Evolutionary conservation across 495 filamentous ascomycete species (phyloP), one percentile per base, ranked within the genome.

Genomic region (Podospora fimiseda): DNA sequence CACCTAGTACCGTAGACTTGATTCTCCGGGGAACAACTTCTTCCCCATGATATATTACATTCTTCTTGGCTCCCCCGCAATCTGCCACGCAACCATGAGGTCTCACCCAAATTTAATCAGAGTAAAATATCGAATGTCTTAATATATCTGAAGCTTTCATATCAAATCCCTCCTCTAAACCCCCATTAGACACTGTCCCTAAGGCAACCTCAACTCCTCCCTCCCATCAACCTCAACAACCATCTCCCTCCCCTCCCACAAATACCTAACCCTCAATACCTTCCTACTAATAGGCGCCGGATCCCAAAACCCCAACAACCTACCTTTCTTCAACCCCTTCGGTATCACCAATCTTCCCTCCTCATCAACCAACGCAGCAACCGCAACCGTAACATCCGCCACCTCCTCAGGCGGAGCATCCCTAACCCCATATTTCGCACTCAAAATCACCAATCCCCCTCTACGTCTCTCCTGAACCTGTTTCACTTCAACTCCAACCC

Each of bases 261-360:
- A 58, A 55, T 81, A 83, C 70, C 72, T 74, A 22, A 83, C 70
- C 58, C 67, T 74, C 59, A 83, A 57, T 33, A 65, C 70, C 65
- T 82, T 82, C 20, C 65, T 67, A 37, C 69, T 60, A 21, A 75
- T 62, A 9, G 80, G 80, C 9, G 75, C 76, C 8, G 79, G 80
- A 49, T 83, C 80, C 60, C 81, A 69, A 61, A 82, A 82, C 2
- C 80, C 80, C 5, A 79, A 58, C 14, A 82, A 67, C 57, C 78
- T 65, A 51, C 74, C 74, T 78, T 75, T 62, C 15, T 47, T 37
- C 20, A 60, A 38, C 11, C 62, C 62, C 42, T 6, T 33, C 0
- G 62, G 60, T 22, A 65, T 64, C 2, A 44, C 40, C 50, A 68
- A 22, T 46, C 38, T 22, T 1, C 41, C 47, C 6, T 50, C 51